Percentiles rank a stretch among this genome's conserved stretches.
Evolutionary conservation across 1,284 basidiomycete species (phyloP).

Genomic region (Microstroma glucosiphilum): DNA sequence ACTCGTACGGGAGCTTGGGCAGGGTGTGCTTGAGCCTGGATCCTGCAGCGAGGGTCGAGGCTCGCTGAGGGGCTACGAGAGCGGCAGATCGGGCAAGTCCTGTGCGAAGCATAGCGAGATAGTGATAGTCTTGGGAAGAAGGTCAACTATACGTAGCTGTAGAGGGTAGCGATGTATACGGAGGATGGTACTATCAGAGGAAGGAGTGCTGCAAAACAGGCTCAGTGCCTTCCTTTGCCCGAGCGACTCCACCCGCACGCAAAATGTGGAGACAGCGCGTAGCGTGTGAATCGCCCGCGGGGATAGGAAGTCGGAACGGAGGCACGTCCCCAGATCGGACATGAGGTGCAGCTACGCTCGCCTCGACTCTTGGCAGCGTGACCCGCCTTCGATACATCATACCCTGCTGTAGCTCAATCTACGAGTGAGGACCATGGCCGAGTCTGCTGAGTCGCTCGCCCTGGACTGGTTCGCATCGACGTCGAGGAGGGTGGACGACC

Average conservation of each 20-base stretch:
- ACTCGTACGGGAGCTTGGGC: slow-evolving; percentile 49
- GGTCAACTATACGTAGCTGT: background rate
- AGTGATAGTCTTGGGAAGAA: background rate
- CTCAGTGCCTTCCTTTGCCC: too few relatives aligned
- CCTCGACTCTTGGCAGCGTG: too few relatives aligned
- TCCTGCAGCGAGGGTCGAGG: slow-evolving; percentile 11
- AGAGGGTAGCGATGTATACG: background rate
- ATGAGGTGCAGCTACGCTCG: too few relatives aligned
- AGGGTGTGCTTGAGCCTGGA: slow-evolving; percentile 47
- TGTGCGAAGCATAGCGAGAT: slow-evolving; percentile 28
- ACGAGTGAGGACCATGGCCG: background rate
- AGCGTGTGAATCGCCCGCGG: too few relatives aligned
- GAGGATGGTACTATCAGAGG: background rate
- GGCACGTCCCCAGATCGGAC: too few relatives aligned
- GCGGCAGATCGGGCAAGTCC: slow-evolving; percentile 24
- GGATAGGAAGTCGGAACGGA: too few relatives aligned
- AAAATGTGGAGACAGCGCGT: too few relatives aligned
- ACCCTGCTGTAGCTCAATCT: too few relatives aligned
- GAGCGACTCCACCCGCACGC: too few relatives aligned
- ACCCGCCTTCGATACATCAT: too few relatives aligned
- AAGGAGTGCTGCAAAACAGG: too few relatives aligned
- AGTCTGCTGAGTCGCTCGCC: background rate
- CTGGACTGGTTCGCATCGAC: slow-evolving; percentile 6
- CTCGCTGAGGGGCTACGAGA: slow-evolving; percentile 14
- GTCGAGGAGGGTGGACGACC: background rate